Conservation (phyloP, 345 rosid genomes). For the Lagerstroemia speciosa region DNA sequence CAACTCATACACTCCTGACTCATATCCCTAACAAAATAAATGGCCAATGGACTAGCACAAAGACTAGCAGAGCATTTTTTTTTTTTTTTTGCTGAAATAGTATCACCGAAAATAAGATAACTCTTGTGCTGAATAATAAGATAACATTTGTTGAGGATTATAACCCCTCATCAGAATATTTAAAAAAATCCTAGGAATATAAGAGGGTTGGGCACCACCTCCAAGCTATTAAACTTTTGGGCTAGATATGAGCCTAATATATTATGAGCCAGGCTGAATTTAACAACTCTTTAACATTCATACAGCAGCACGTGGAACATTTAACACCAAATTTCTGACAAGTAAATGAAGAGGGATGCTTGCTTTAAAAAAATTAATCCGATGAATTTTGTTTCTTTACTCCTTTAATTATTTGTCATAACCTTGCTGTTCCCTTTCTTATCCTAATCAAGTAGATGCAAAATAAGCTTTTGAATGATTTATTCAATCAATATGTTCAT, state of each 20-base stretch:
- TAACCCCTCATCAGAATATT: too few species aligned
- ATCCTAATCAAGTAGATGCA: neutral
- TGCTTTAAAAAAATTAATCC: neutral
- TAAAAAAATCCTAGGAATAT: too few species aligned
- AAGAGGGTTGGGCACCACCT: too few species aligned
- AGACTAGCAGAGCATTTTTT: neutral
- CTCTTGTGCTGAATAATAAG: too few species aligned
- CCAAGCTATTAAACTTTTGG: too few species aligned
- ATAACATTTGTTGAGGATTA: too few species aligned
- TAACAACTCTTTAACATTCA: neutral
- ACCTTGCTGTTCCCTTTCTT: neutral
- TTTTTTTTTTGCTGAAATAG: too few species aligned
- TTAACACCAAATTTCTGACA: neutral
- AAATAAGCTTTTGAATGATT: neutral
- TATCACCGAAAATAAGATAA: neutral
- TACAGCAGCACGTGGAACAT: neutral
- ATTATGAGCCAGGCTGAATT: too few species aligned
- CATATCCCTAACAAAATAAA: slow-evolving; percentile 1
- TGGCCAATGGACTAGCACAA: neutral
- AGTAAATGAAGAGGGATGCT: neutral
- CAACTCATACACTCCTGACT: neutral
- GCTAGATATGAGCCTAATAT: too few species aligned
- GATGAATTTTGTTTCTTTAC: too few species aligned
- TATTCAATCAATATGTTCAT: neutral
- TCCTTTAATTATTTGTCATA: neutral